Conservation (phyloP, 2,329 filamentous ascomycete genomes). For the Aspergillus candidus region DNA sequence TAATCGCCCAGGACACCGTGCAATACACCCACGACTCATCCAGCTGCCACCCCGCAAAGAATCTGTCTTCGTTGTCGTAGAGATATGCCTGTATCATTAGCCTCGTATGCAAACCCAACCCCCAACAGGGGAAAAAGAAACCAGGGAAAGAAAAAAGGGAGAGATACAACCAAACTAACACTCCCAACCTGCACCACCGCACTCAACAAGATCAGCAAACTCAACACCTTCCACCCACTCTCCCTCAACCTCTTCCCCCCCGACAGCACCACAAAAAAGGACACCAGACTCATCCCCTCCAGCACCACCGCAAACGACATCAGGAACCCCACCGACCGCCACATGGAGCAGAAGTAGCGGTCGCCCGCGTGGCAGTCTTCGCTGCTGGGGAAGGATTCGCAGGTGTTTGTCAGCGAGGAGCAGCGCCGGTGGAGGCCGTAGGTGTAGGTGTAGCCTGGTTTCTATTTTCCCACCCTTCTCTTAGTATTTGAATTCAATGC, state of each 20-base stretch:
- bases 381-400: slow-evolving; percentile 57
- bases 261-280: slow-evolving; percentile 68
- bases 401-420: slow-evolving; percentile 57
- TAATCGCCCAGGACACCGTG: slow-evolving; percentile 54
- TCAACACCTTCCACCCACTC: slow-evolving; percentile 73
- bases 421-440: slow-evolving; percentile 79
- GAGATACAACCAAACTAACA: slow-evolving; percentile 75
- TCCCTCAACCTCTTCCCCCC: slow-evolving; percentile 77
- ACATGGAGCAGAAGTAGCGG: slow-evolving; percentile 82
- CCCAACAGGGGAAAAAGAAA: neutral
- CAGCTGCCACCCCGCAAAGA: slow-evolving; percentile 74
- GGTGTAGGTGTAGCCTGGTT: slow-evolving; percentile 53
- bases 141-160: neutral
- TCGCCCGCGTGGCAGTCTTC: slow-evolving; percentile 62
- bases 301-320: slow-evolving; percentile 79
- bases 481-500: too few relatives aligned
- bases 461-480: too few relatives aligned
- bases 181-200: slow-evolving; percentile 65
- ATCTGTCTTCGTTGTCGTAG: slow-evolving; percentile 75
- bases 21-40: slow-evolving; percentile 73
- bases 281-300: slow-evolving; percentile 72
- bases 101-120: neutral
- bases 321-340: slow-evolving; percentile 80
- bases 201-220: slow-evolving; percentile 58
- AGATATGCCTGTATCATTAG: slow-evolving; percentile 61